phyloP scores from a whole-genome alignment of 352 stramenopile genomes.

The Phytopythium montanum region DNA sequence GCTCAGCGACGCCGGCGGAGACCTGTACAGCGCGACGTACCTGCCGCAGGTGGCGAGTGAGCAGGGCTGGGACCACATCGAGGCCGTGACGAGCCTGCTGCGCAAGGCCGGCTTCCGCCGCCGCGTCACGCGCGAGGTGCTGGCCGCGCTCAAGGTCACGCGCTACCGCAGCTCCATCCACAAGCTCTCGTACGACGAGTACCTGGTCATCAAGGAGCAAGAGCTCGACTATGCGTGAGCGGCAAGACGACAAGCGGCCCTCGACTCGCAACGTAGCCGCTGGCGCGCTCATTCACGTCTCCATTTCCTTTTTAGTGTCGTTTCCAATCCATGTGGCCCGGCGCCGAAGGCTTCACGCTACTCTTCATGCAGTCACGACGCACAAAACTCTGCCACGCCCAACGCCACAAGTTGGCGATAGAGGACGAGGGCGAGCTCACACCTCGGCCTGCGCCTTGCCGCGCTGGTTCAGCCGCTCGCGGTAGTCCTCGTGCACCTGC shows the following conservation, averaged over 20 bases:
- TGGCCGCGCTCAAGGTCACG: slow-evolving; percentile 65
- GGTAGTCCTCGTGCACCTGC: slow-evolving; percentile 76
- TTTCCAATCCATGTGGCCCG: neutral
- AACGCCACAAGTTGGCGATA: neutral
- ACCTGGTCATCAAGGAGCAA: slow-evolving; percentile 56
- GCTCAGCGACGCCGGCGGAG: slow-evolving; percentile 47
- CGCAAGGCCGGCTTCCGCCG: slow-evolving; percentile 71
- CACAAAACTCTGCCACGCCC: neutral
- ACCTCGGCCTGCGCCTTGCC: slow-evolving; percentile 2
- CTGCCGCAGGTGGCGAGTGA: slow-evolving; percentile 74
- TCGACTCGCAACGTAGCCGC: neutral
- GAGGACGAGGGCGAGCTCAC: neutral
- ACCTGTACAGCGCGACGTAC: slow-evolving; percentile 71
- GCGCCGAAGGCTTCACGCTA: neutral
- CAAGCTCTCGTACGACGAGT: slow-evolving; percentile 80
- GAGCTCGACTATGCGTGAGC: slow-evolving; percentile 7
- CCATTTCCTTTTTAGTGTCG: slow-evolving; percentile 7
- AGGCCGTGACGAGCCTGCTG: slow-evolving; percentile 77
- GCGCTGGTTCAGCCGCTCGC: slow-evolving; percentile 59
- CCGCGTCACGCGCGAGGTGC: slow-evolving; percentile 47
- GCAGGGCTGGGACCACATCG: slow-evolving; percentile 65
- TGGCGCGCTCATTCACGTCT: neutral
- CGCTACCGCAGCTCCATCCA: slow-evolving; percentile 81
- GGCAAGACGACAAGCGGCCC: neutral
- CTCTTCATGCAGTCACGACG: neutral